phyloP scores from a whole-genome alignment of 1,139 yeast species.

The Yamadazyma epiphylla region DNA sequence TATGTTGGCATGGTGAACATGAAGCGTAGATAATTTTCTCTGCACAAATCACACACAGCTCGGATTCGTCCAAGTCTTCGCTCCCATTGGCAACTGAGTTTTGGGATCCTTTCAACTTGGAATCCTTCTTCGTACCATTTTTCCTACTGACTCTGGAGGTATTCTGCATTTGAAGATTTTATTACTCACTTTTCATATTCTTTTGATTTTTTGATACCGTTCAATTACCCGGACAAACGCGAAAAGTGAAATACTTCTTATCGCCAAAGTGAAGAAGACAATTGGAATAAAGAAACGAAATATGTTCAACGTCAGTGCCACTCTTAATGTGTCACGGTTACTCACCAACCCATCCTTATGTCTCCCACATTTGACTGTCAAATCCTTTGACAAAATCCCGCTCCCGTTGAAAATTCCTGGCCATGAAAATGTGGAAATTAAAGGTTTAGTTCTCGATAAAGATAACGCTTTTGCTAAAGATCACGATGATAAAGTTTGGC shows the following conservation, averaged over 20 bases:
- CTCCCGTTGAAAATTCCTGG: conserved; percentile 40
- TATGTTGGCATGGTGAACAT: conserved; percentile 79
- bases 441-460: conserved; percentile 85
- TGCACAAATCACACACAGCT: conserved; percentile 80
- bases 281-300: conserved; percentile 1
- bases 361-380: conserved; percentile 60
- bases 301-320: conserved; percentile 67
- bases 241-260: too few species aligned
- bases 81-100: conserved; percentile 19
- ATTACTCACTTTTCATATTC: too few species aligned
- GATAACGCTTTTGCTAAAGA: conserved; percentile 94
- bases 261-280: too few species aligned
- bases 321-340: conserved; percentile 61
- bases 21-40: conserved; percentile 61
- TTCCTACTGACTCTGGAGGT: neutral
- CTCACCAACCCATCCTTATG: conserved; percentile 63
- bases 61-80: conserved; percentile 24
- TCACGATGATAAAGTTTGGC: conserved; percentile 78
- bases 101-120: conserved; percentile 3
- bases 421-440: conserved; percentile 37
- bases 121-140: conserved; percentile 6
- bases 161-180: neutral
- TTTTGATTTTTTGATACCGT: too few species aligned
- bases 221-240: too few species aligned
- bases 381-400: conserved; percentile 60